Base-by-base conservation (phyloP, 2,329 filamentous ascomycete genomes). In the Lithohypha guttulata region DNA sequence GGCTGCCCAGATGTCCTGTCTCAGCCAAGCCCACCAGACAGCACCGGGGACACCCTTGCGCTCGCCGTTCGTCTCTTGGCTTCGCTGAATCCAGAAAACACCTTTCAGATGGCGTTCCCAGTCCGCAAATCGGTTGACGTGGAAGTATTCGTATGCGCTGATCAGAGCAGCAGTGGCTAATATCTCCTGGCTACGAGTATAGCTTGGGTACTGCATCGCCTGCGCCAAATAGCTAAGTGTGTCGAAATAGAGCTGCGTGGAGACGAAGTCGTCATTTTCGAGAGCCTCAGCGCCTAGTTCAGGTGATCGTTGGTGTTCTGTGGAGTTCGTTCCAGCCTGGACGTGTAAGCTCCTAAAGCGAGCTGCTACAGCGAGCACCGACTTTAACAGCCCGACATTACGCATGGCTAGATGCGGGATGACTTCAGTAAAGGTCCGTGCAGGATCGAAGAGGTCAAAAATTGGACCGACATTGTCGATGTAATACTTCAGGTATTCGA, bases 1-100 rank as follows among this genome's bases (percentile, higher is more conserved):
- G 0, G 75, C 75, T 2, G 73, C 75, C 75, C 75, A 79, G 0
- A 75, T 65, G 50, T 80, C 76, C 50, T 80, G 76, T n/a, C 73
- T 62, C 3, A 79, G 58, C 76, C 75, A 80, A 1, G 70, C 68
- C 75, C 76, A 80, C 76, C 75, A 79, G 0, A 74, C 70, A 0
- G 73, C 70, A 45, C 71, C 67, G 28, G 70, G 63, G 0, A 79
- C 58, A 0, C 73, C 71, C 0, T 69, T 67, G 0, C 66, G 70
- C 34, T 73, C 73, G 1, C 73, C 75, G 39, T 79, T 65, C 30
- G 76, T 75, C 33, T 75, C 65, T 37, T 75, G 72, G 0, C 69
- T 74, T n/a, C 74, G 60, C 41, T 78, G 70, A 11, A 79, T 79
- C 70, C 75, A 78, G 46, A 79, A 80, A 1, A 78, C 73, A 0